These are phyloP conservation scores for Pleurotus eryngii DNA, from an alignment of 768 basidiomycete genomes.

Conservation along the genomic window DNA sequence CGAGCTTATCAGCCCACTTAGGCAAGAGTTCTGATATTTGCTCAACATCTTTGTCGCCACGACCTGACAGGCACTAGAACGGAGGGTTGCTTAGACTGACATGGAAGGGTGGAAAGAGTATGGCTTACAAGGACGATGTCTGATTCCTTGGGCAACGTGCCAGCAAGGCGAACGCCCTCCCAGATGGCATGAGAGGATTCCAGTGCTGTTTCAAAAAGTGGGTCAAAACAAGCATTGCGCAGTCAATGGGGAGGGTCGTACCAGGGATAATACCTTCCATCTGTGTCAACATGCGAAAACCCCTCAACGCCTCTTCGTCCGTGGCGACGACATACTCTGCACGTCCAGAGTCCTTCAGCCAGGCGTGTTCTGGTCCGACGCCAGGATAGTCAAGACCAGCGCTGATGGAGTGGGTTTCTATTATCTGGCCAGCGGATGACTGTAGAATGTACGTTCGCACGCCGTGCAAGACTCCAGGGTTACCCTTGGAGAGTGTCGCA, in stretches of 20 bases:
- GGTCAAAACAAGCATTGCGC: not conserved
- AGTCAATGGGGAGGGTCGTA: slow-evolving; percentile 28
- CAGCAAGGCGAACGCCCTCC: slow-evolving; percentile 84
- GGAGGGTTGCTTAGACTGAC: not conserved
- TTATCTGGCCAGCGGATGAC: slow-evolving; percentile 84
- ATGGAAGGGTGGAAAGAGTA: slow-evolving; percentile 1
- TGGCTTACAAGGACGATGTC: slow-evolving; percentile 86
- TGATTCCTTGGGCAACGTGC: slow-evolving; percentile 75
- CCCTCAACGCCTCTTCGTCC: slow-evolving; percentile 90
- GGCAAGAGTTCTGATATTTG: slow-evolving; percentile 93
- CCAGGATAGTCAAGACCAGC: slow-evolving; percentile 96
- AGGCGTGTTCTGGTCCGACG: slow-evolving; percentile 97
- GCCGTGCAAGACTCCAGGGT: slow-evolving; percentile 93
- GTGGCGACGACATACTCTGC: slow-evolving; percentile 93
- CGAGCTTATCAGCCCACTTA: slow-evolving; percentile 90
- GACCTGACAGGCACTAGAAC: slow-evolving; percentile 82
- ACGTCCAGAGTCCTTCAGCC: slow-evolving; percentile 91
- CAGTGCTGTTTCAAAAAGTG: slow-evolving; percentile 50
- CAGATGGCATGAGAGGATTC: slow-evolving; percentile 97
- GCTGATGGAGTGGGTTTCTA: slow-evolving; percentile 96
- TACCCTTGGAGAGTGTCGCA: slow-evolving; percentile 88
- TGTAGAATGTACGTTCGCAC: slow-evolving; percentile 95
- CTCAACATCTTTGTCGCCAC: slow-evolving; percentile 98
- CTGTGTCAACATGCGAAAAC: slow-evolving; percentile 89
- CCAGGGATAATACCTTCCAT: slow-evolving; percentile 96